Conservation (phyloP, 768 basidiomycete genomes). For the Leccinum obscurum region DNA sequence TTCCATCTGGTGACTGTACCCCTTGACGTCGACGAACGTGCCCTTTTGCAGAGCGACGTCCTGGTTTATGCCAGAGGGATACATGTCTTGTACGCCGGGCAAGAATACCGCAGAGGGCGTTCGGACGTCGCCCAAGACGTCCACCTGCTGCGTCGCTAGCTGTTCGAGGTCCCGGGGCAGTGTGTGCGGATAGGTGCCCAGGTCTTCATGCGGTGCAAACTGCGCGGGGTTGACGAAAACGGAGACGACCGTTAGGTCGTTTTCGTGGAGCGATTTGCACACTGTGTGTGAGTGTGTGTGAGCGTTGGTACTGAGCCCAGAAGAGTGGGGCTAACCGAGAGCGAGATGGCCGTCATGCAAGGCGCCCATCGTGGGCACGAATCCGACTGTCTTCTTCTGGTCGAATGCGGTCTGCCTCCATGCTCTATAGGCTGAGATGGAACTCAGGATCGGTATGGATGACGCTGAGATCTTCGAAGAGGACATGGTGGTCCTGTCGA, state of each 20-base stretch:
- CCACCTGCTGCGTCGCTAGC: conserved; percentile 43
- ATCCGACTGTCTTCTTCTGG: conserved; percentile 71
- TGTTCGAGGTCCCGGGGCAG: conserved; percentile 70
- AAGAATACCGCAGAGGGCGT: conserved; percentile 73
- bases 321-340: conserved; percentile 63
- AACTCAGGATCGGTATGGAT: conserved; percentile 51
- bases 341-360: conserved; percentile 91
- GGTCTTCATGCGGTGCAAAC: conserved; percentile 95
- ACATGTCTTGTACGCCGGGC: conserved; percentile 82
- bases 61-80: conserved; percentile 88
- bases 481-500: conserved; percentile 18
- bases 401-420: conserved; percentile 73
- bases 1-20: conserved; percentile 92
- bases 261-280: conserved; percentile 67
- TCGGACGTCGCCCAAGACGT: conserved; percentile 34
- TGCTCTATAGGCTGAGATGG: conserved; percentile 59
- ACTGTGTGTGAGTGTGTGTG: conserved; percentile 47
- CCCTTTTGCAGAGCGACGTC: conserved; percentile 74
- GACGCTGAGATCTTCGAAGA: conserved; percentile 28
- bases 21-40: conserved; percentile 90
- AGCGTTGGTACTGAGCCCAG: not conserved
- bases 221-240: conserved; percentile 99
- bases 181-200: conserved; percentile 88
- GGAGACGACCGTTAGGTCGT: conserved; percentile 87
- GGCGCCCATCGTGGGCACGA: conserved; percentile 98